A percentile compares a stretch with the other conserved stretches of the same genome.
phyloP scores from a whole-genome alignment of 2,329 filamentous ascomycete species.

The Beauveria sp. region DNA sequence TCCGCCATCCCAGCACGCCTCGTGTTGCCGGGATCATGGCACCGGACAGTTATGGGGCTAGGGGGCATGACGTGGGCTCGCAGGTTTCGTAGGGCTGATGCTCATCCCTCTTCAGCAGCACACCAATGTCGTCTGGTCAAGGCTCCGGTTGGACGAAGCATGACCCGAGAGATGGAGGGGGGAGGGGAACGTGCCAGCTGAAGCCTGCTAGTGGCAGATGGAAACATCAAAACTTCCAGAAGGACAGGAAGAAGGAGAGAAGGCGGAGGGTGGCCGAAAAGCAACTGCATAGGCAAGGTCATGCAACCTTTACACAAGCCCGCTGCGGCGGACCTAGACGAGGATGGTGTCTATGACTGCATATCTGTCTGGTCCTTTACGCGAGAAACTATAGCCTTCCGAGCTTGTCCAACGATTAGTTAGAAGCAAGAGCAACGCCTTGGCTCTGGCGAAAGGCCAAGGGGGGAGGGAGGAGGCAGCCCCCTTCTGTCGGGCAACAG shows the following conservation, averaged over 20 bases:
- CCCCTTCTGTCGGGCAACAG: neutral
- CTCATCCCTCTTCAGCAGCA: neutral
- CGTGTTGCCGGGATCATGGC: conserved; percentile 11
- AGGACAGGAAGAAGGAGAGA: neutral
- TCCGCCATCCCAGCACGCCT: conserved; percentile 3
- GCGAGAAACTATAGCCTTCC: no score
- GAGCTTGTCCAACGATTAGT: no score
- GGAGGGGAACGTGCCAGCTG: neutral
- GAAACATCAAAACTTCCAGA: neutral
- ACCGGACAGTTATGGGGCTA: neutral
- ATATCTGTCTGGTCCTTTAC: neutral
- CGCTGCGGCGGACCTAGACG: neutral
- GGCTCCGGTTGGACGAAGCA: conserved; percentile 5
- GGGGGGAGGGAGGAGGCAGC: no score
- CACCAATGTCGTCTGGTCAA: conserved; percentile 1
- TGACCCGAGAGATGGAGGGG: neutral
- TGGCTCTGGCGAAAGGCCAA: neutral
- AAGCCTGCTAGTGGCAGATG: neutral
- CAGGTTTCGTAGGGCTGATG: conserved; percentile 10
- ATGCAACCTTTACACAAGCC: neutral
- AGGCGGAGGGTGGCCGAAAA: neutral
- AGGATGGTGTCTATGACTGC: neutral
- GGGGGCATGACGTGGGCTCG: conserved; percentile 1
- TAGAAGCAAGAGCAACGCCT: neutral
- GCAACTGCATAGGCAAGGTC: neutral